Evolutionary conservation across 2,329 filamentous ascomycete species (phyloP), one percentile per base, ranked within the genome.

Genomic region (Cercospora sp.): DNA sequence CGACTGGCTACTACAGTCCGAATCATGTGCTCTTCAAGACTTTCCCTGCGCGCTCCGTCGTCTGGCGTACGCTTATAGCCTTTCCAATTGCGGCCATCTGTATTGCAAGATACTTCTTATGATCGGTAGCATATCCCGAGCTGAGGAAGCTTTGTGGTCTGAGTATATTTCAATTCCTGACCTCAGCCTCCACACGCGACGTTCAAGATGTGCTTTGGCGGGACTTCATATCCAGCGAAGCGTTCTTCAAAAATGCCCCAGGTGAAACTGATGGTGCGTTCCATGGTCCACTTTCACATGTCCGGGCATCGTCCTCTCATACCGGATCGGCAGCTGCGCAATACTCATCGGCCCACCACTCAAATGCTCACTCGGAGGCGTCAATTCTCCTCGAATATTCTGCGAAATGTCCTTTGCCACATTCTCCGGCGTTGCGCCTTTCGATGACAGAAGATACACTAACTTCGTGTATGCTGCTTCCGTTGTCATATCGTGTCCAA

Each of bases 391-490:
- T 61, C 92, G 88, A 24, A 97, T 84, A 10, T 91, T 92, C 26
- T 85, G 81, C 6, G 91, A 89, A 88, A 97, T 96, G 69, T 85
- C 85, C 69, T 83, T 84, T 3, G 88, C 85, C 30, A 97, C 88
- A 24, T 92, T 89, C 63, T 85, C 82, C 7, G 87, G 84, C 0
- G 86, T 85, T 1, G 90, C 88, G 30, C 64, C 64, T 24, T 72
- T 69, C 4, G 43, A 53, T 2, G 66, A 66, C 88, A 97, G 86
- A 3, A 97, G 86, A 78, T 96, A 97, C 1, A 92, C 92, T 30
- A 97, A 85, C 80, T 97, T 97, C 21, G 94, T 95, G 73, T 97
- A 86, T 5, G 94, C 94, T 2, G 92, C 94, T 81, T 97, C 94
- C 24, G 91, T 91, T 0, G 94, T 97, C 81, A 97, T 85, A 76